Evolutionary conservation across 2,329 filamentous ascomycete species (phyloP).

Genomic region (Fusarium hostae): DNA sequence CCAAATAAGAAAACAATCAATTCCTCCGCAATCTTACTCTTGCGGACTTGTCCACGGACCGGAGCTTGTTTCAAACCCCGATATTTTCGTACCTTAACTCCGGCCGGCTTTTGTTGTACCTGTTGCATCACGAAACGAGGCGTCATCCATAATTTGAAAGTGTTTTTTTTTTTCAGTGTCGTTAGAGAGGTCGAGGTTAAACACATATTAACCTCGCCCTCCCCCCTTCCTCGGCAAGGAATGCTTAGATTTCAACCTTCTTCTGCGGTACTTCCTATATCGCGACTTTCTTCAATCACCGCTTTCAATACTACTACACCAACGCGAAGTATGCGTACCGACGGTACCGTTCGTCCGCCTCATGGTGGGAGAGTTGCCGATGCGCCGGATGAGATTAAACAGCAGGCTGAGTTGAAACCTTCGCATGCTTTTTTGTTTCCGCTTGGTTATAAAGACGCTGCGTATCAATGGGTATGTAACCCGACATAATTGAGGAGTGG

Average conservation of each 20-base stretch:
- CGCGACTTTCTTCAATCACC: slow-evolving; percentile 51
- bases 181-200: slow-evolving; percentile 37
- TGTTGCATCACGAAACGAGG: slow-evolving; percentile 33
- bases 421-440: slow-evolving; percentile 72
- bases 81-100: slow-evolving; percentile 40
- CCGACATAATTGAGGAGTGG: too few relatives aligned
- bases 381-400: slow-evolving; percentile 39
- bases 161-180: slow-evolving; percentile 21
- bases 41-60: slow-evolving; percentile 37
- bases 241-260: slow-evolving; percentile 59
- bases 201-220: slow-evolving; percentile 36
- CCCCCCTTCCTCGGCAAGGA: slow-evolving; percentile 45
- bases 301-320: slow-evolving; percentile 39
- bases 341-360: slow-evolving; percentile 44
- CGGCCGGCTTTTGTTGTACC: slow-evolving; percentile 18
- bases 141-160: slow-evolving; percentile 42
- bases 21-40: slow-evolving; percentile 15
- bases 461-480: slow-evolving; percentile 82
- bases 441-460: slow-evolving; percentile 89
- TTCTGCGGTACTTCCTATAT: slow-evolving; percentile 54
- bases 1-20: slow-evolving; percentile 29
- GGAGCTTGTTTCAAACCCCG: slow-evolving; percentile 39
- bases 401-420: slow-evolving; percentile 45
- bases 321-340: slow-evolving; percentile 49
- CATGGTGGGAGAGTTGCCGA: slow-evolving; percentile 35